Percentiles rank a stretch among this genome's conserved stretches.
phyloP scores from a whole-genome alignment of 2,329 filamentous ascomycete species.

The Cytospora paraplurivora region DNA sequence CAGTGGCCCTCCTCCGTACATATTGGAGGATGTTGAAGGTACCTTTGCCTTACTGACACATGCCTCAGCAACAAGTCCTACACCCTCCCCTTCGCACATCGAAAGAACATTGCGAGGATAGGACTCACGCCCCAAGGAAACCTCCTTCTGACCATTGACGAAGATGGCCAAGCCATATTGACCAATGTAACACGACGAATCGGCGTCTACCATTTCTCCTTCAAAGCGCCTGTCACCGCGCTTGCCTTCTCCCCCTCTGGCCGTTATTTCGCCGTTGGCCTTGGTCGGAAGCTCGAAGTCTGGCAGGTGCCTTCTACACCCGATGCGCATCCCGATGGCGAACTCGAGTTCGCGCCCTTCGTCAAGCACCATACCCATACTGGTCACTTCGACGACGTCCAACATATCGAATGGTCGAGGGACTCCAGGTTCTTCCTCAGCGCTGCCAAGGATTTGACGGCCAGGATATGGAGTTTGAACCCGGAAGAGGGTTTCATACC shows the following conservation, averaged over 20 bases:
- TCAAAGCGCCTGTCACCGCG: constrained; percentile 78
- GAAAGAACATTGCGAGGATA: constrained; percentile 87
- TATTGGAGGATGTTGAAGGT: neutral
- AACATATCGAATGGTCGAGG: constrained; percentile 89
- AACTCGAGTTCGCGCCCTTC: constrained; percentile 94
- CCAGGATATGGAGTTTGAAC: constrained; percentile 91
- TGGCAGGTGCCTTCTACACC: constrained; percentile 95
- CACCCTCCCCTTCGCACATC: constrained; percentile 86
- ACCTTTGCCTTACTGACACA: neutral
- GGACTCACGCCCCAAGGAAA: constrained; percentile 90
- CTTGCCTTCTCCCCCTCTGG: constrained; percentile 91
- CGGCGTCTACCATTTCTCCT: constrained; percentile 92
- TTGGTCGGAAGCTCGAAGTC: constrained; percentile 87
- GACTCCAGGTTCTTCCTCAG: constrained; percentile 96
- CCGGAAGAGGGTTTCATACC: constrained; percentile 85
- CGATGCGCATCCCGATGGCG: constrained; percentile 74
- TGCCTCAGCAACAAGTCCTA: constrained; percentile 75
- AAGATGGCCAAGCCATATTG: constrained; percentile 90
- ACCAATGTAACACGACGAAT: constrained; percentile 87
- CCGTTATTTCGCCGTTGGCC: constrained; percentile 83
- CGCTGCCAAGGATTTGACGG: constrained; percentile 87
- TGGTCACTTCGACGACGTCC: constrained; percentile 85
- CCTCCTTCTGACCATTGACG: constrained; percentile 88
- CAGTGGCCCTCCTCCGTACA: neutral
- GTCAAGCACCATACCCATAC: constrained; percentile 83